These are phyloP conservation scores for Chaetomiaceae sp. DNA, from an alignment of 2,329 filamentous ascomycete species.

Conservation along the genomic window DNA sequence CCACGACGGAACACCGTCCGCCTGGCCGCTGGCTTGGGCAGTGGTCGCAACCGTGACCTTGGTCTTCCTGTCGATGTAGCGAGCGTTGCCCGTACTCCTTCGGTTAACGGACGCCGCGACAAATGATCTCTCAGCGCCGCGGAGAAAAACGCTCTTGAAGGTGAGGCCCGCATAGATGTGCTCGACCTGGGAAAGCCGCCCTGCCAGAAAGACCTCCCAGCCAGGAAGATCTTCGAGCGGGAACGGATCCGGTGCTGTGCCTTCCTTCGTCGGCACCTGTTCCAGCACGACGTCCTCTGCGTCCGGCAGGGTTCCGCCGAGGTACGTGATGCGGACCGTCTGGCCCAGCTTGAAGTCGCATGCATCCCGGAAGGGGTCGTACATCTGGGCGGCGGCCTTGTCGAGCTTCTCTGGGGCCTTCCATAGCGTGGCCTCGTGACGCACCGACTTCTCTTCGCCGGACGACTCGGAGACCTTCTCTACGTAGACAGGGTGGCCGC, in stretches of 20 bases:
- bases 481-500: conserved; percentile 30
- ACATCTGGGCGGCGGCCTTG: conserved; percentile 64
- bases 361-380: conserved; percentile 65
- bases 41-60: conserved; percentile 31
- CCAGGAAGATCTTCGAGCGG: conserved; percentile 28
- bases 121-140: conserved; percentile 56
- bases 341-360: conserved; percentile 69
- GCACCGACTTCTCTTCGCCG: conserved; percentile 16
- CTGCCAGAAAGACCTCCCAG: conserved; percentile 35
- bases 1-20: conserved; percentile 21
- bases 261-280: conserved; percentile 44
- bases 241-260: conserved; percentile 27
- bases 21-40: conserved; percentile 13
- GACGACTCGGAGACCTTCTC: conserved; percentile 18
- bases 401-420: conserved; percentile 52
- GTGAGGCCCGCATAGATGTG: conserved; percentile 63
- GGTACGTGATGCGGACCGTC: conserved; percentile 53
- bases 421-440: conserved; percentile 45
- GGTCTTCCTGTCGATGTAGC: conserved; percentile 26
- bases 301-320: conserved; percentile 44
- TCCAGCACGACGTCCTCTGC: conserved; percentile 54
- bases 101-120: conserved; percentile 51
- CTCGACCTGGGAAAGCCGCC: conserved; percentile 44
- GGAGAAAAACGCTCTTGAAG: conserved; percentile 57
- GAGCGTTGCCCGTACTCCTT: conserved; percentile 38